These are phyloP conservation scores for Phytophthora megakarya DNA, from an alignment of 352 stramenopile species.

Conservation along the genomic window DNA sequence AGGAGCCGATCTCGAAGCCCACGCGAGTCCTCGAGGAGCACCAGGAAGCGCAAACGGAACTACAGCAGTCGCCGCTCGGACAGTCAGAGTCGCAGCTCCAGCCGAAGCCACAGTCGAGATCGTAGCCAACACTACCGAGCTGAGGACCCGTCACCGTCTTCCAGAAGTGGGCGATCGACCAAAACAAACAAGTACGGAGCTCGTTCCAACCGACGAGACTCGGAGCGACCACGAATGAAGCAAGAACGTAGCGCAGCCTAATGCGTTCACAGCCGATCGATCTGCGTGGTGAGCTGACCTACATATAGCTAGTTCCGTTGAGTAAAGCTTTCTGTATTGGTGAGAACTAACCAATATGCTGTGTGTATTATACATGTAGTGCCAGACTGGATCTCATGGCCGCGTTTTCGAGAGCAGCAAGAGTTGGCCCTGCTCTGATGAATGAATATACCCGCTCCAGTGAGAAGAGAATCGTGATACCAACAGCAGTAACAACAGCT, in stretches of 20 bases:
- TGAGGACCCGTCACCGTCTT: constrained; percentile 28
- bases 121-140: constrained; percentile 33
- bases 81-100: constrained; percentile 54
- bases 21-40: constrained; percentile 28
- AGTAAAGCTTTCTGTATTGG: constrained; percentile 14
- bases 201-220: constrained; percentile 18
- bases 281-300: constrained; percentile 12
- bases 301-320: constrained; percentile 13
- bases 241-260: constrained; percentile 42
- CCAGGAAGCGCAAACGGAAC: constrained; percentile 46
- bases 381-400: neutral
- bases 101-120: constrained; percentile 46
- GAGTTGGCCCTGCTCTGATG: too few species aligned
- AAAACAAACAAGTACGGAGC: constrained; percentile 25
- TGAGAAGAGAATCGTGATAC: neutral
- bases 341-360: constrained; percentile 2
- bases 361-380: constrained; percentile 24
- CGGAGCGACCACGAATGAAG: constrained; percentile 33
- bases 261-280: neutral
- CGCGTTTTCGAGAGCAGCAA: constrained; percentile 3
- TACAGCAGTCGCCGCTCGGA: constrained; percentile 40
- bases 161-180: constrained; percentile 19
- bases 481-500: constrained; percentile 21
- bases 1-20: constrained; percentile 46
- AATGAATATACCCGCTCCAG: neutral